phyloP scores from a whole-genome alignment of 495 filamentous ascomycete genomes.

The Neurospora sp. region DNA sequence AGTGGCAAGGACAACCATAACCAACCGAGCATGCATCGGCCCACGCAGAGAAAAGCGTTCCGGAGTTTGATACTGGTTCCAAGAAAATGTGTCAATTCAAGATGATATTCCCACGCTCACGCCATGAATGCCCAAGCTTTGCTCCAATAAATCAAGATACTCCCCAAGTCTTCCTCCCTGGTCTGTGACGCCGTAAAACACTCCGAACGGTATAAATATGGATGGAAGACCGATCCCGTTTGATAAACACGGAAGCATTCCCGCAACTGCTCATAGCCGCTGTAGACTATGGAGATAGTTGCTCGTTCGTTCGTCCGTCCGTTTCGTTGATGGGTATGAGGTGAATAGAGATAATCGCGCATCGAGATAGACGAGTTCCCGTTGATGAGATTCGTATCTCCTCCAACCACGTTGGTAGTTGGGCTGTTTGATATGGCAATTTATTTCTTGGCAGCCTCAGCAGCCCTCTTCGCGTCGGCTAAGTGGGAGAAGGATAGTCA shows the following conservation, averaged over 20 bases:
- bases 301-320: background rate
- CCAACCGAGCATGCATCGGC: background rate
- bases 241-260: background rate
- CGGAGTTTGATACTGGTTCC: background rate
- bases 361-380: background rate
- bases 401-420: no score
- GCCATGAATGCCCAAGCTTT: background rate
- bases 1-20: background rate
- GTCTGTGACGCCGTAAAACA: background rate
- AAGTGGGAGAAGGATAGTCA: background rate
- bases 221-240: background rate
- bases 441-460: slow-evolving; percentile 22
- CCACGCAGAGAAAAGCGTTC: background rate
- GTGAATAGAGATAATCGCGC: background rate
- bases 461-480: slow-evolving; percentile 44
- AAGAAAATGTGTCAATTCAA: background rate
- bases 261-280: background rate
- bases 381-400: background rate
- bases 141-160: background rate
- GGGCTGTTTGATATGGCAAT: slow-evolving; percentile 16
- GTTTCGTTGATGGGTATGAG: background rate
- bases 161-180: background rate
- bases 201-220: background rate
- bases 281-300: background rate
- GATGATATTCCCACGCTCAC: background rate